These are phyloP conservation scores for Rubus idaeus DNA, from an alignment of 306 rosid species.

Conservation along the genomic window DNA sequence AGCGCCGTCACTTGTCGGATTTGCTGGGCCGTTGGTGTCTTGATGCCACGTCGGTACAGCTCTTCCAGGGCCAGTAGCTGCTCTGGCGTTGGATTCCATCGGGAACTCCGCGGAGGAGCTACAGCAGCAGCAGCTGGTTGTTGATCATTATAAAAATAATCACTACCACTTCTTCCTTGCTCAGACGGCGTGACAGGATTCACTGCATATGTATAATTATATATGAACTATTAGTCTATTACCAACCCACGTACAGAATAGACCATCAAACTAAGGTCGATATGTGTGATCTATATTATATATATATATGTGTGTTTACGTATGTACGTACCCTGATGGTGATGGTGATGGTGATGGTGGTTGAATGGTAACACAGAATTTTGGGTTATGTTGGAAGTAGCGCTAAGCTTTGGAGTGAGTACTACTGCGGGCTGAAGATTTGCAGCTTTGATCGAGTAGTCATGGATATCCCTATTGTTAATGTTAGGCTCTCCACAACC, in stretches of 20 bases:
- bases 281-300: too few relatives aligned
- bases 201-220: background rate
- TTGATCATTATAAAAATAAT: background rate
- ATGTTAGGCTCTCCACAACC: background rate
- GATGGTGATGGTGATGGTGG: background rate
- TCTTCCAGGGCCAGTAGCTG: conserved; percentile 60
- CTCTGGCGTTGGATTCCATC: conserved; percentile 79
- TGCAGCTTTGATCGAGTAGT: background rate
- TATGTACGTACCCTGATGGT: background rate
- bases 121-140: background rate
- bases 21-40: conserved; percentile 69
- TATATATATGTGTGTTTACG: too few relatives aligned
- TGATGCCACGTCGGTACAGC: conserved; percentile 51
- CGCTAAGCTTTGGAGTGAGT: background rate
- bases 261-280: background rate
- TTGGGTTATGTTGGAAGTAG: background rate
- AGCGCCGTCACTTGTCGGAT: conserved; percentile 58
- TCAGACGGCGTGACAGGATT: background rate
- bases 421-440: background rate
- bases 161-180: background rate
- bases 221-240: background rate
- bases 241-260: background rate
- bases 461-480: background rate
- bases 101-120: conserved; percentile 34
- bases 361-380: background rate